Base-by-base conservation (phyloP, 768 basidiomycete genomes). In the Austroboletus eburneus region DNA sequence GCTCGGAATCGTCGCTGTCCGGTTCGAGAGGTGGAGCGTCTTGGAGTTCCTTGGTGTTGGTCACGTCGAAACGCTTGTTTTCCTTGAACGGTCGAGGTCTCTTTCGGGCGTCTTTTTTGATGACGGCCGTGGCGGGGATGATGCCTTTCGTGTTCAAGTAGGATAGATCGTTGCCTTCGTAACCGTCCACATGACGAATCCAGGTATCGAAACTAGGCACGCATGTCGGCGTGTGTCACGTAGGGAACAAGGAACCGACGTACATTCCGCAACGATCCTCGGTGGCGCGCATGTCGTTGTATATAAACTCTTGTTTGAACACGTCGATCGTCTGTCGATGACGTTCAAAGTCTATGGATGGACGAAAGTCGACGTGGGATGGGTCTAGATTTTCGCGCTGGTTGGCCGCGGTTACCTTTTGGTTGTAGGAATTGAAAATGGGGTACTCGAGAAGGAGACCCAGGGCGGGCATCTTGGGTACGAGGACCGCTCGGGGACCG, bases 381-480 rank as follows among this genome's bases (percentile, higher is more conserved):
- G 74, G 69, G 37, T 77, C 63, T 25, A 82, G 64, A 46, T 77
- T 78, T 58, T 58, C 55, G 17, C 49, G 57, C 43, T 76, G 73
- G 48, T 60, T 67, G 40, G 71, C 68, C 17, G 53, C 60, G 4
- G 55, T 64, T 53, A 87, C 73, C 47, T 75, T 76, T 40, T 69
- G 68, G 63, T 89, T 90, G 68, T 91, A 94, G 6, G 79, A 79
- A 40, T 83, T 78, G 55, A 89, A 91, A 45, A 91, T 76, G 3
- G 89, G 89, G 54, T 88, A 76, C 68, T 98, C 92, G 21, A 99
- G 80, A 20, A 99, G 72, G 5, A 99, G 77, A 12, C 96, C 96
- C 16, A 99, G 76, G 2, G 93, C 86, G 12, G 96, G 96, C 72
- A 97, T 95, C 70, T 95, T 97, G 16, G 96, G 96, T 18, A 97